These are phyloP conservation scores for Yarrowia yakushimensis DNA, from an alignment of 805 yeast species.

Conservation along the genomic window DNA sequence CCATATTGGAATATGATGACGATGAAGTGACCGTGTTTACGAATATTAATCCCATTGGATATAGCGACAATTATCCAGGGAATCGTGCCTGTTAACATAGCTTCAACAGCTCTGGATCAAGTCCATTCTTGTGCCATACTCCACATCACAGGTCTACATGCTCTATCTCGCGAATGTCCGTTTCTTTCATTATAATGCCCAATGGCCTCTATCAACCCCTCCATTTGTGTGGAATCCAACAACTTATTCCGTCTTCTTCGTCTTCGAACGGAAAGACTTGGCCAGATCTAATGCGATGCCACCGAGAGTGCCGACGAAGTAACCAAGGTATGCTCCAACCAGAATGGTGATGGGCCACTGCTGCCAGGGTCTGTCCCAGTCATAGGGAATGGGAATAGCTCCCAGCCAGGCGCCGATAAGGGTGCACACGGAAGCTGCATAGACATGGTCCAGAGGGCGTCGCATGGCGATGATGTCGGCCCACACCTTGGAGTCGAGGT, in stretches of 20 bases:
- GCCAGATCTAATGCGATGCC: conserved; percentile 32
- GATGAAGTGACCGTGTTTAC: too few relatives aligned
- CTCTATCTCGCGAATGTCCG: background rate
- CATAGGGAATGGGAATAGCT: conserved; percentile 88
- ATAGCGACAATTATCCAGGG: too few relatives aligned
- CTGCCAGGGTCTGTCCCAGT: conserved; percentile 99
- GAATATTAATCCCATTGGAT: too few relatives aligned
- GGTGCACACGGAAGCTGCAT: conserved; percentile 43
- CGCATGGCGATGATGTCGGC: conserved; percentile 34
- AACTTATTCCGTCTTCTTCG: background rate
- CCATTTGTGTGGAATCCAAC: background rate
- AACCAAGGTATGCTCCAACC: conserved; percentile 74
- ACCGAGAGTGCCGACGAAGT: conserved; percentile 54
- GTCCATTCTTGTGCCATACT: too few relatives aligned
- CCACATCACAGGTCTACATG: background rate
- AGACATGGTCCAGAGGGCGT: conserved; percentile 37
- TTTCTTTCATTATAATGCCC: conserved; percentile 2
- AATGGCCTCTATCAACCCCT: background rate
- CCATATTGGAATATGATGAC: too few relatives aligned
- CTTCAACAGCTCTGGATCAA: background rate
- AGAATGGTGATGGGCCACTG: conserved; percentile 88
- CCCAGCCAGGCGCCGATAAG: conserved; percentile 85
- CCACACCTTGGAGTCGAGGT: conserved; percentile 51
- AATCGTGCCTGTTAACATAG: too few relatives aligned
- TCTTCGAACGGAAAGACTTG: background rate